Percentiles rank a stretch among this genome's conserved stretches.
phyloP scores from a whole-genome alignment of 306 rosid genomes.

The Quercus suber region DNA sequence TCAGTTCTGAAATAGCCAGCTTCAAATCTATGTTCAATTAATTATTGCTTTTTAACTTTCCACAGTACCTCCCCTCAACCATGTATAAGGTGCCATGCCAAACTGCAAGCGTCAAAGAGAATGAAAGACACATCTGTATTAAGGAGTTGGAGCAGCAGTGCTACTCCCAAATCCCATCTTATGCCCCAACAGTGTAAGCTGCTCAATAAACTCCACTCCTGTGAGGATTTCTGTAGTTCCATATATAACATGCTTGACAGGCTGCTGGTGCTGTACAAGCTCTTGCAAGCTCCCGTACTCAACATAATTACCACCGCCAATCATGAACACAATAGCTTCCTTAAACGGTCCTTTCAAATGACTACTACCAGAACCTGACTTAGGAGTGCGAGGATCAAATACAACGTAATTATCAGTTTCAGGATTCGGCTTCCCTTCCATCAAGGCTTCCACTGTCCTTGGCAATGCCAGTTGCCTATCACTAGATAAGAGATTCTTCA shows the following conservation, averaged over 20 bases:
- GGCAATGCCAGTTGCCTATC: constrained; percentile 93
- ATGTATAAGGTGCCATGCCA: constrained; percentile 25
- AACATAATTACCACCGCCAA: constrained; percentile 94
- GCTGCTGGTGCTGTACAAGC: constrained; percentile 74
- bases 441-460: constrained; percentile 89
- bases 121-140: constrained; percentile 20
- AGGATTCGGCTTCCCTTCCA: constrained; percentile 94
- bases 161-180: constrained; percentile 86
- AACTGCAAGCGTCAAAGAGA: constrained; percentile 14
- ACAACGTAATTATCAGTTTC: constrained; percentile 73
- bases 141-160: constrained; percentile 49
- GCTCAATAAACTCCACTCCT: constrained; percentile 88
- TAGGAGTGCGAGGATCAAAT: constrained; percentile 92
- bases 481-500: constrained; percentile 81
- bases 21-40: constrained; percentile 21
- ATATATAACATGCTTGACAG: constrained; percentile 77
- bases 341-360: constrained; percentile 95
- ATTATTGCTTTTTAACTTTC: constrained; percentile 22
- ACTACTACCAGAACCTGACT: constrained; percentile 68
- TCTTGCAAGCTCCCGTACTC: constrained; percentile 92
- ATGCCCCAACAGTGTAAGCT: constrained; percentile 77
- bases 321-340: constrained; percentile 93
- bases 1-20: constrained; percentile 10
- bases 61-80: background rate
- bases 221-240: constrained; percentile 94